Evolutionary conservation across 208 protist genomes (phyloP).

Genomic region (Porcisia hertigi): DNA sequence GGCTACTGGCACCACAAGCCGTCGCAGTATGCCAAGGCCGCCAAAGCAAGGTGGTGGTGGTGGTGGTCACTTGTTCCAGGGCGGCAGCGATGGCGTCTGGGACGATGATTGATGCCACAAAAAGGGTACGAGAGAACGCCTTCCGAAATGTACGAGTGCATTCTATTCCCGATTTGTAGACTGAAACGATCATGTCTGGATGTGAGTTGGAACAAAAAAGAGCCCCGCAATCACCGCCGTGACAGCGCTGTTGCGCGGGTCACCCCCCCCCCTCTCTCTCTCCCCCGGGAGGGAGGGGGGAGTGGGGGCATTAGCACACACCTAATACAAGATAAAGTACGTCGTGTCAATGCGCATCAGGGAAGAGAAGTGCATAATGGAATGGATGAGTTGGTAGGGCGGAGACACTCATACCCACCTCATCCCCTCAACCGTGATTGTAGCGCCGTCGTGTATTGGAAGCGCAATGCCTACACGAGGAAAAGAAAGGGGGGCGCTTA

Average conservation of each 20-base stretch:
- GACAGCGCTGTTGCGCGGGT: too few relatives aligned
- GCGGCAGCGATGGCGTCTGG: constrained; percentile 54
- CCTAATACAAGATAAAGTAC: not conserved
- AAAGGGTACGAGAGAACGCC: not conserved
- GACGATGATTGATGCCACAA: constrained; percentile 27
- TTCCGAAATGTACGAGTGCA: not conserved
- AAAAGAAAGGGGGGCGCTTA: too few relatives aligned
- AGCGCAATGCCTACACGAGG: not conserved
- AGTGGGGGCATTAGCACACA: too few relatives aligned
- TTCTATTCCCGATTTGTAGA: not conserved
- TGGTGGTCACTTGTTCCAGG: constrained; percentile 43
- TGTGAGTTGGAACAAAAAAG: not conserved
- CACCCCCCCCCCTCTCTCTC: too few relatives aligned
- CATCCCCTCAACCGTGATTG: too few relatives aligned
- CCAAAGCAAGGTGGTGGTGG: constrained; percentile 7
- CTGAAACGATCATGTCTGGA: not conserved
- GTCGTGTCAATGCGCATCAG: not conserved
- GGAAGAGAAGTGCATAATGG: not conserved
- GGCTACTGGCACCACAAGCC: not conserved
- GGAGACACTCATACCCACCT: not conserved
- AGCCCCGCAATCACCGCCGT: not conserved
- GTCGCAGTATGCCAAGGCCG: not conserved
- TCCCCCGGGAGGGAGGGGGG: too few relatives aligned
- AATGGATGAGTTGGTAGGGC: not conserved
- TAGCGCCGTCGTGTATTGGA: not conserved